A percentile compares a stretch with the other conserved stretches of the same genome.
Evolutionary conservation across 139 green algal species (phyloP).

Genomic region (Picochlorum sp.): DNA sequence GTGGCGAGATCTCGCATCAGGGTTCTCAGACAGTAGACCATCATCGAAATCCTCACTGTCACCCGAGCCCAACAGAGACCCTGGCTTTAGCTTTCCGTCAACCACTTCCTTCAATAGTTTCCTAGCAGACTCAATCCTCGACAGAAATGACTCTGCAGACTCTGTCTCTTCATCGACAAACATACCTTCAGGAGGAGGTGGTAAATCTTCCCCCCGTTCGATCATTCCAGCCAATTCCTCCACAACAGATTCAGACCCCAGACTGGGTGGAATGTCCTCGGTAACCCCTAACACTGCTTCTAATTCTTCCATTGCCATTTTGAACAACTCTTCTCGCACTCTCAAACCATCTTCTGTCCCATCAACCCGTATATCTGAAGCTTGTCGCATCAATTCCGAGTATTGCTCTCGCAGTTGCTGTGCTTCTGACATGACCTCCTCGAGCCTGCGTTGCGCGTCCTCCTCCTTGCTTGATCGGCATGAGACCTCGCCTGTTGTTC

Average conservation of each 20-base stretch:
- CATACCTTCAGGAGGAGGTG: not conserved
- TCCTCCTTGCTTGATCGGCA: too few relatives aligned
- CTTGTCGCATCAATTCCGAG: too few relatives aligned
- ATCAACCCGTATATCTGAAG: too few relatives aligned
- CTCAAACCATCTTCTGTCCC: too few relatives aligned
- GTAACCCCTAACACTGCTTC: too few relatives aligned
- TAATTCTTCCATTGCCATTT: too few relatives aligned
- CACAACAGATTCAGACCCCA: not conserved
- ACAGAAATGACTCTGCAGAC: conserved; percentile 9
- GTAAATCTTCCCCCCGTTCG: conserved; percentile 5
- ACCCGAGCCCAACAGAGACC: not conserved
- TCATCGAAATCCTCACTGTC: not conserved
- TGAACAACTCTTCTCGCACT: too few relatives aligned
- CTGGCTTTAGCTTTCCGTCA: conserved; percentile 11
- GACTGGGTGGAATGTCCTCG: not conserved
- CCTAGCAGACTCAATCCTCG: conserved; percentile 9
- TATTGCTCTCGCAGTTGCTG: too few relatives aligned
- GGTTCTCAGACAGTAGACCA: conserved; percentile 1
- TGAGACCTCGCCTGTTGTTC: too few relatives aligned
- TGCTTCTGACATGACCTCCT: too few relatives aligned
- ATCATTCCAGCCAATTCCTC: conserved; percentile 12
- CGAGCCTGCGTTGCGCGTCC: too few relatives aligned
- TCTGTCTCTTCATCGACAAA: conserved; percentile 4
- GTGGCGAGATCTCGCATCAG: not conserved
- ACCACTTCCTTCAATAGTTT: conserved; percentile 8